These are phyloP conservation scores for Fusarium dlaminii DNA, from an alignment of 2,329 filamentous ascomycete genomes.

Conservation along the genomic window DNA sequence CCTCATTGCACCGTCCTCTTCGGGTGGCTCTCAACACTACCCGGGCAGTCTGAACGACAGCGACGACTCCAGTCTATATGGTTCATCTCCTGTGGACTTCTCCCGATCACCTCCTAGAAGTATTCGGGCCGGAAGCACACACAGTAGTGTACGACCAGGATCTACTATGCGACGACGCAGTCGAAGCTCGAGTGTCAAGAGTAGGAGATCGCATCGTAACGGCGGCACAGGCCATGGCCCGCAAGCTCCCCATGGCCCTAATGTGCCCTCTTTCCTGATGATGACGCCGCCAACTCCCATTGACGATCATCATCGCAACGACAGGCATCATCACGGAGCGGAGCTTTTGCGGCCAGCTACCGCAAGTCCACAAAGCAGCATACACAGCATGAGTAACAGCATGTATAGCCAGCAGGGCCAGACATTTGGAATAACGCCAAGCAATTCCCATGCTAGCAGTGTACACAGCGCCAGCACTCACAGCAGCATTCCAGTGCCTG, in stretches of 20 bases:
- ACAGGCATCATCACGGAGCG: slow-evolving; percentile 38
- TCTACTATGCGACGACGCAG: slow-evolving; percentile 55
- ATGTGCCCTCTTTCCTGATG: slow-evolving; percentile 54
- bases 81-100: slow-evolving; percentile 64
- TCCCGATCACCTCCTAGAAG: slow-evolving; percentile 68
- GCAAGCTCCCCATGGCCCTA: slow-evolving; percentile 35
- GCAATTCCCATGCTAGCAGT: slow-evolving; percentile 21
- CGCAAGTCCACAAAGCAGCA: slow-evolving; percentile 43
- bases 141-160: slow-evolving; percentile 57
- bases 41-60: slow-evolving; percentile 59
- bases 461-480: slow-evolving; percentile 28
- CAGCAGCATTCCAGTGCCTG: slow-evolving; percentile 23
- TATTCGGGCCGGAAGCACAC: slow-evolving; percentile 57
- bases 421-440: slow-evolving; percentile 10
- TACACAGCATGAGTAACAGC: slow-evolving; percentile 34
- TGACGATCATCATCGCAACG: slow-evolving; percentile 38
- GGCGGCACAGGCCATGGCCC: slow-evolving; percentile 40
- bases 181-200: slow-evolving; percentile 63
- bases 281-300: slow-evolving; percentile 59
- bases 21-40: slow-evolving; percentile 49
- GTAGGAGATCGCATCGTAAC: slow-evolving; percentile 54
- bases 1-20: slow-evolving; percentile 62
- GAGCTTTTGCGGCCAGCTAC: slow-evolving; percentile 48
- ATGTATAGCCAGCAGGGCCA: slow-evolving; percentile 20
- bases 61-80: slow-evolving; percentile 66